A percentile compares a stretch with the other conserved stretches of the same genome.
Evolutionary conservation across 129 eudicot species (phyloP).

Genomic region (Scalesia atractyloides): DNA sequence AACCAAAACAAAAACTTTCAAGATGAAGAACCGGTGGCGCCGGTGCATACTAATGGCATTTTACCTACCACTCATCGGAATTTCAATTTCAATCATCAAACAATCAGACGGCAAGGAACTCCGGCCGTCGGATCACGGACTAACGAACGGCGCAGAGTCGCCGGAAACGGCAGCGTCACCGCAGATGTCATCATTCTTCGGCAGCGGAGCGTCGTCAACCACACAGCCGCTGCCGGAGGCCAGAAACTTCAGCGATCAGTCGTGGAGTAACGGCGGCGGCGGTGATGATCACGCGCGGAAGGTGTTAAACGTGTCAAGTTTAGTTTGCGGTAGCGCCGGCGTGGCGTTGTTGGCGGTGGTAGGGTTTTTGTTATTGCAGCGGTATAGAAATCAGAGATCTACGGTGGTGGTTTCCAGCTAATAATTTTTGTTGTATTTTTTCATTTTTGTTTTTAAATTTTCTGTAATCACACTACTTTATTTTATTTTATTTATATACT

Average conservation of each 20-base stretch:
- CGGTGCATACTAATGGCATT: slow-evolving; percentile 18
- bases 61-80: slow-evolving; percentile 17
- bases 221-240: slow-evolving; percentile 60
- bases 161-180: slow-evolving; percentile 37
- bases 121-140: slow-evolving; percentile 92
- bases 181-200: slow-evolving; percentile 63
- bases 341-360: slow-evolving; percentile 52
- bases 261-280: slow-evolving; percentile 38
- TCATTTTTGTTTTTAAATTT: background rate
- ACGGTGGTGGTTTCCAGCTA: slow-evolving; percentile 24
- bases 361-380: slow-evolving; percentile 38
- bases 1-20: background rate
- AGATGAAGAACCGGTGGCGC: slow-evolving; percentile 17
- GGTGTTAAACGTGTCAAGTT: slow-evolving; percentile 54
- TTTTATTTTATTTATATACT: too few relatives aligned
- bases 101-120: slow-evolving; percentile 49
- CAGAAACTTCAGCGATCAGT: slow-evolving; percentile 44
- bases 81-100: slow-evolving; percentile 18
- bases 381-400: slow-evolving; percentile 24
- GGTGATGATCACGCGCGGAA: slow-evolving; percentile 48
- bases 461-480: too few relatives aligned
- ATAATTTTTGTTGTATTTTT: background rate
- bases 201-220: slow-evolving; percentile 31
- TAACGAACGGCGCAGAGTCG: slow-evolving; percentile 32
- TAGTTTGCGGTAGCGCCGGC: slow-evolving; percentile 68